Base-by-base conservation (phyloP, 1,284 basidiomycete species). In the Cutaneotrichosporon cavernicola region DNA sequence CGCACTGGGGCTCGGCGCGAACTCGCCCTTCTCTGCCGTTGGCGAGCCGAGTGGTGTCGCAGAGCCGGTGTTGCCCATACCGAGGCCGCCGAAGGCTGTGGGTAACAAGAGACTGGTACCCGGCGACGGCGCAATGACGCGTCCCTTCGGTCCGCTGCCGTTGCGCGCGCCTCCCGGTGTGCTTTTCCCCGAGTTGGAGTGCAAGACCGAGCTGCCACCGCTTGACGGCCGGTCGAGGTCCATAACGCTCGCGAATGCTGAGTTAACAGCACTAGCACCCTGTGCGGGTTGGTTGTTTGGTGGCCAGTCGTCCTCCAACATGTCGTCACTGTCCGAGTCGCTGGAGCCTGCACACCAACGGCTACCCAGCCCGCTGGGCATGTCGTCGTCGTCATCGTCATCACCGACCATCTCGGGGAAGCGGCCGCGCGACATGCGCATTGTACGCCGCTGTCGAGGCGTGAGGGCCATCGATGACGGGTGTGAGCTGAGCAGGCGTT, bases 401-500 rank as follows among this genome's bases (percentile, higher is more conserved):
- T 72, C 76, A 5, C 71, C 78, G 13, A 75, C 76, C 67, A 73
- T 76, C 53, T 80, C 78, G n/a, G 78, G 78, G 55, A 76, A 80
- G 9, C 78, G 65, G 18, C 78, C 78, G 6, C 78, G 66, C 16
- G 69, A 69, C 52, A 61, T 49, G 21, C 66, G 61, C 16, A 63
- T 63, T 8, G 69, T 68, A 7, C 75, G 69, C 4, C 76, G 69
- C 21, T 72, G 71, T 18, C 76, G 67, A 4, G 78, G 78, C 0
- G 76, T 78, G 22, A 80, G 64, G 1, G 78, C 73, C 5, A 77
- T 64, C 13, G 72, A 72, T 5, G 68, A 67, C 1, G 76, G 76
- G 58, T 80, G 78, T 0, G 75, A 77, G 4, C 66, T 61, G 14
- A 80, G 63, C 18, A 77, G 69, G 4, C 75, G 66, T 62, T 78